Conservation (phyloP, 129 eudicot species). For the Apium graveolens region DNA sequence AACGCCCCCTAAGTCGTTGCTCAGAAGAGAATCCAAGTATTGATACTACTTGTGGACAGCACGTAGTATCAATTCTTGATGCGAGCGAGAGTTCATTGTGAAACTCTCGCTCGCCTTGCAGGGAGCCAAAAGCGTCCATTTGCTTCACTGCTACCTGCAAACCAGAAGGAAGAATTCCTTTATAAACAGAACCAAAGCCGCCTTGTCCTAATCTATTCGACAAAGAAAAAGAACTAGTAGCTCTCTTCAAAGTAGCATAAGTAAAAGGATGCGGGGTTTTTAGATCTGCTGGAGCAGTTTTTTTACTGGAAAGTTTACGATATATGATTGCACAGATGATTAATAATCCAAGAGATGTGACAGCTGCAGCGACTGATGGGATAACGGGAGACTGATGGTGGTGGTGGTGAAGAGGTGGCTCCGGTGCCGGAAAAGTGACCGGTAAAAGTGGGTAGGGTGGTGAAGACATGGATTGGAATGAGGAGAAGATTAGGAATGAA, state of each 20-base stretch:
- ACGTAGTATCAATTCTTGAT: slow-evolving; percentile 41
- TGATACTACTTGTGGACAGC: slow-evolving; percentile 46
- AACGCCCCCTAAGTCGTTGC: slow-evolving; percentile 23
- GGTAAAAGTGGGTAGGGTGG: slow-evolving; percentile 42
- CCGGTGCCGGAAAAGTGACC: slow-evolving; percentile 32
- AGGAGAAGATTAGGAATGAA: background rate
- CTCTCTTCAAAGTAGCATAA: slow-evolving; percentile 54
- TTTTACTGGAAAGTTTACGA: slow-evolving; percentile 56
- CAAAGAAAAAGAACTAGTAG: slow-evolving; percentile 57
- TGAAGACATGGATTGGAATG: slow-evolving; percentile 34
- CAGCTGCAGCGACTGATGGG: slow-evolving; percentile 44
- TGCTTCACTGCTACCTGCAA: slow-evolving; percentile 73
- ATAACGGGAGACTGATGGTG: slow-evolving; percentile 37
- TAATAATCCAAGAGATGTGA: slow-evolving; percentile 33
- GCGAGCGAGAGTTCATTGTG: slow-evolving; percentile 75
- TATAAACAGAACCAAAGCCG: slow-evolving; percentile 86
- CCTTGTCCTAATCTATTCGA: slow-evolving; percentile 76
- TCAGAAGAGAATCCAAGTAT: slow-evolving; percentile 64
- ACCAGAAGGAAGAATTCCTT: slow-evolving; percentile 69
- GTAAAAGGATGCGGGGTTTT: slow-evolving; percentile 48
- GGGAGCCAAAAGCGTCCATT: slow-evolving; percentile 65
- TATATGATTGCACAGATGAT: slow-evolving; percentile 34
- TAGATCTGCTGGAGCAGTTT: slow-evolving; percentile 80
- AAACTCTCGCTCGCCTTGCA: slow-evolving; percentile 94
- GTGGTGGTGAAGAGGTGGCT: slow-evolving; percentile 28